Base-by-base conservation (phyloP, 2,329 filamentous ascomycete species). In the Dactylellina parvicollis region DNA sequence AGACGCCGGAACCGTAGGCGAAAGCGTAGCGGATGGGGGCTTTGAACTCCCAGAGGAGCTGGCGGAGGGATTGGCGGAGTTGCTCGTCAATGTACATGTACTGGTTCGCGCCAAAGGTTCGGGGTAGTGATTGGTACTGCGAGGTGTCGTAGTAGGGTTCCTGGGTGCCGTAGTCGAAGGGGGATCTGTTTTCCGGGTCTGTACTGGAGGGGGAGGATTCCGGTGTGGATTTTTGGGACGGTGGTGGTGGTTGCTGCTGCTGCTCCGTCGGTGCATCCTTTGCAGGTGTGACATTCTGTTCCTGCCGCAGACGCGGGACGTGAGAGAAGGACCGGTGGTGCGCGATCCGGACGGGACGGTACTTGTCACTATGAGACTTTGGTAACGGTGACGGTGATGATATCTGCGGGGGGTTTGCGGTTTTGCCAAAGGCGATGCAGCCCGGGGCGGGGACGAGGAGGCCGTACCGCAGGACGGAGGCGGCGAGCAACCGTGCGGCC, bases 1-100 rank as follows among this genome's bases (percentile, higher is more conserved):
- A 99, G 8, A 99, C 95, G 2, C 95, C 95, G 4, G 94, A 98
- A 20, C 95, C 95, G 79, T 99, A 99, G 1, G 95, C 95, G 80
- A 99, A 96, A 12, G 93, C 94, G 83, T 98, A 98, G 64, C 93
- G 88, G 76, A 99, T 96, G 0, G 95, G 94, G 0, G 95, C 94
- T 56, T 89, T 86, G 81, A 99, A 98, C 78, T 96, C 88, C 87
- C 92, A 95, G 20, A 97, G 84, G 75, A 98, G 91, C 78, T 92
- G 88, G 60, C 93, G 88, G 78, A 99, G 82, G 10, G 90, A 90
- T 81, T 97, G 91, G 79, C 96, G 97, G 81, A 98, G 95, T 80
- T 98, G 93, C 79, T 92, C 89, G 79, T 98, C 96, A 79, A 98
- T 96, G 72, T 92, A 85, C 84, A 98, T 96, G 82, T 98, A 91